Percentiles rank a stretch among this genome's conserved stretches.
Evolutionary conservation across 2,329 filamentous ascomycete genomes (phyloP).

Genomic region (Thelonectria olida): DNA sequence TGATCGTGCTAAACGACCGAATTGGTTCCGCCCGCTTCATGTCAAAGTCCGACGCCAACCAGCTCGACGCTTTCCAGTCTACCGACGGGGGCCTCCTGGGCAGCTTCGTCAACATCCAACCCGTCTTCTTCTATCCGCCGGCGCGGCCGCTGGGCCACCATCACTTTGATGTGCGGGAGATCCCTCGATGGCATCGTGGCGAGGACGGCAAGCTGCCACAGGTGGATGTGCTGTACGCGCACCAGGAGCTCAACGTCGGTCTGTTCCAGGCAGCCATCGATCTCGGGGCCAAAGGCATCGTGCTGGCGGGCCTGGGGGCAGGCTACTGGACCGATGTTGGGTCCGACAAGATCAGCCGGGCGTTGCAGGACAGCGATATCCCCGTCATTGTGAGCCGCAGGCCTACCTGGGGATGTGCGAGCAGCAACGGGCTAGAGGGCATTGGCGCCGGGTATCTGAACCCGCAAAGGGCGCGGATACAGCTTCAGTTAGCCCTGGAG

Average conservation of each 20-base stretch:
- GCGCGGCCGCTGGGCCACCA: conserved; percentile 57
- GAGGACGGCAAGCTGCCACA: conserved; percentile 53
- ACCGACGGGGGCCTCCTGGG: conserved; percentile 67
- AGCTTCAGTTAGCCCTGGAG: conserved; percentile 55
- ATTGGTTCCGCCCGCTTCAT: conserved; percentile 66
- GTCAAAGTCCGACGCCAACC: conserved; percentile 70
- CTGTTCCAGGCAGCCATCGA: conserved; percentile 59
- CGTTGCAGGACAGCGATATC: conserved; percentile 55
- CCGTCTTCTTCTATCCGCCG: conserved; percentile 68
- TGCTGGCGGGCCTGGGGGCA: conserved; percentile 64
- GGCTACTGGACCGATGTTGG: conserved; percentile 57
- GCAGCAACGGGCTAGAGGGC: conserved; percentile 43
- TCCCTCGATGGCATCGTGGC: conserved; percentile 21
- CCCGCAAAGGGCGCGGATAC: conserved; percentile 63
- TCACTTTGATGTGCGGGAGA: conserved; percentile 50
- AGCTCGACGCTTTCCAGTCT: conserved; percentile 69
- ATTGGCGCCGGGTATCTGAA: conserved; percentile 63
- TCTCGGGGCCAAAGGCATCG: conserved; percentile 61
- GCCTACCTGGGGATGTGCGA: conserved; percentile 62
- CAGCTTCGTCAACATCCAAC: conserved; percentile 64
- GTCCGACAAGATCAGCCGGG: conserved; percentile 49
- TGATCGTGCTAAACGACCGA: conserved; percentile 70
- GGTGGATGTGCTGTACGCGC: conserved; percentile 65
- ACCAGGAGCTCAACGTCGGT: conserved; percentile 61
- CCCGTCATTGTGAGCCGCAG: conserved; percentile 62